Evolutionary conservation across 2,329 filamentous ascomycete species (phyloP).

Genomic region (Diaporthe sp.): DNA sequence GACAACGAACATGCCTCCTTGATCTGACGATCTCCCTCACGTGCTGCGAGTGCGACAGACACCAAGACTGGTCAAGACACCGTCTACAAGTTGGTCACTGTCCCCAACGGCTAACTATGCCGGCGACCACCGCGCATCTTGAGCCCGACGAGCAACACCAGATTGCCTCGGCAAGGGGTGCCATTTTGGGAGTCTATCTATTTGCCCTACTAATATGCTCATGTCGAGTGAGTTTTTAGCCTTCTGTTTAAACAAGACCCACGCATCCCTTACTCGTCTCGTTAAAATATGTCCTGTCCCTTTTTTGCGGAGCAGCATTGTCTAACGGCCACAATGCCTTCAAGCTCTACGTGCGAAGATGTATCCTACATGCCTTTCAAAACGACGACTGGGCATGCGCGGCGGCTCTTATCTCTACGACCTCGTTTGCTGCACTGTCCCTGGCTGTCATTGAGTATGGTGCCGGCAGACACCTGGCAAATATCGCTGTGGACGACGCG

Average conservation of each 20-base stretch:
- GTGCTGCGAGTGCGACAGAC: not conserved
- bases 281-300: no score
- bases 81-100: not conserved
- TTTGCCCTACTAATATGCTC: not conserved
- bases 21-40: not conserved
- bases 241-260: not conserved
- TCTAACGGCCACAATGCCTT: not conserved
- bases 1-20: not conserved
- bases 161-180: not conserved
- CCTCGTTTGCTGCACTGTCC: not conserved
- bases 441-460: constrained; percentile 4
- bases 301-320: not conserved
- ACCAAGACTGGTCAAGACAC: not conserved
- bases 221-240: not conserved
- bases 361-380: not conserved
- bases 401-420: not conserved
- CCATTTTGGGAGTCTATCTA: not conserved
- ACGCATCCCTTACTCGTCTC: not conserved
- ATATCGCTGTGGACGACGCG: not conserved
- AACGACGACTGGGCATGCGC: not conserved
- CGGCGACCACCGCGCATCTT: constrained; percentile 3
- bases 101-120: not conserved
- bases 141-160: constrained; percentile 3
- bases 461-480: not conserved
- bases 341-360: constrained; percentile 8